A percentile compares a stretch with the other conserved stretches of the same genome.
Evolutionary conservation across 2,329 filamentous ascomycete species (phyloP).

Genomic region (Pseudopyricularia cyperi): DNA sequence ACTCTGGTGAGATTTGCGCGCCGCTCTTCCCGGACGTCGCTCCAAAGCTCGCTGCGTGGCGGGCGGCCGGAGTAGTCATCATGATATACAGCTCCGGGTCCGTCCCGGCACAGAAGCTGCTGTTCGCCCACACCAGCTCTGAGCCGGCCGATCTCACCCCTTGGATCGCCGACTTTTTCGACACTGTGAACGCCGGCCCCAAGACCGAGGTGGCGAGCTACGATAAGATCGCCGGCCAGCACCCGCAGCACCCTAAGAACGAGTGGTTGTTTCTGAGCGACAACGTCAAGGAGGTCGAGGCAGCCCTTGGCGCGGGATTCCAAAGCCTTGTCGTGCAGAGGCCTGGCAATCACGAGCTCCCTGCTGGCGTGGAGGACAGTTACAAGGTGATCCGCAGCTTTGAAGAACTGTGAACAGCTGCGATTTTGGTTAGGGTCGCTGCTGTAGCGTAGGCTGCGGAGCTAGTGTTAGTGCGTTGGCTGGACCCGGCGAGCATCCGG

Average conservation of each 20-base stretch:
- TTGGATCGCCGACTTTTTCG: constrained; percentile 56
- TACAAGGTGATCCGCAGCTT: constrained; percentile 19
- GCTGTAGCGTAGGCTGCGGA: not conserved
- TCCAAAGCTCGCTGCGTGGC: constrained; percentile 48
- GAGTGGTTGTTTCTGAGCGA: constrained; percentile 72
- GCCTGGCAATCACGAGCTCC: constrained; percentile 56
- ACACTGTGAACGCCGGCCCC: constrained; percentile 67
- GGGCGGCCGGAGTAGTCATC: constrained; percentile 39
- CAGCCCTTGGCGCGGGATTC: constrained; percentile 51
- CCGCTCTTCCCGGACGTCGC: constrained; percentile 65
- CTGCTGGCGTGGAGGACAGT: constrained; percentile 20
- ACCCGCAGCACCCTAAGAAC: constrained; percentile 28
- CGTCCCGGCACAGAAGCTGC: constrained; percentile 66
- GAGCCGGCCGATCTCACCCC: constrained; percentile 44
- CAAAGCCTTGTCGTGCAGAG: constrained; percentile 47
- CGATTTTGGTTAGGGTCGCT: not conserved
- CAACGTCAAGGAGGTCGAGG: constrained; percentile 57
- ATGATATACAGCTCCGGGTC: constrained; percentile 77
- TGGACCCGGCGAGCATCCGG: not conserved
- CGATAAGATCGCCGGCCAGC: constrained; percentile 41
- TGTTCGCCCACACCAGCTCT: constrained; percentile 56
- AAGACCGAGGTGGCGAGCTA: constrained; percentile 61
- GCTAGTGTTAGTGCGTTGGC: not conserved
- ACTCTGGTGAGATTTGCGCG: constrained; percentile 53
- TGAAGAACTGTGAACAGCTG: constrained; percentile 10